Percentiles rank a stretch among this genome's conserved stretches.
These are phyloP conservation scores for Gynostemma pentaphyllum DNA, from an alignment of 306 rosid genomes.

Conservation along the genomic window DNA sequence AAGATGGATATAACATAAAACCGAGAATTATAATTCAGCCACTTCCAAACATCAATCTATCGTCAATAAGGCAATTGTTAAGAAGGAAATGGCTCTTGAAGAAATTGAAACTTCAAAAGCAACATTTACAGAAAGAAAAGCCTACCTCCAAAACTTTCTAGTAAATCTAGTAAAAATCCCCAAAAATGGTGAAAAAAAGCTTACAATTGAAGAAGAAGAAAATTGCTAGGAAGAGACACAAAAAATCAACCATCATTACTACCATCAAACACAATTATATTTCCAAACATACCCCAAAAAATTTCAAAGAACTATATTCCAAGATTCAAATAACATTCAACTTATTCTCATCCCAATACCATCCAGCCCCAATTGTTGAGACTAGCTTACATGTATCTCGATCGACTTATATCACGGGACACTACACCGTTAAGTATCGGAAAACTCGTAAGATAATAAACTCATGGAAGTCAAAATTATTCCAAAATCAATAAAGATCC, in stretches of 20 bases:
- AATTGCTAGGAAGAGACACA: neutral
- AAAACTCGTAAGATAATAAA: too few species aligned
- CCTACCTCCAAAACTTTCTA: neutral
- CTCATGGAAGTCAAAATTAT: neutral
- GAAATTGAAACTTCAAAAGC: neutral
- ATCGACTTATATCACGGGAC: too few species aligned
- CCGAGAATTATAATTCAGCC: neutral
- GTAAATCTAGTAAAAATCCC: neutral
- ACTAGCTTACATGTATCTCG: too few species aligned
- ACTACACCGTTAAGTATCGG: too few species aligned
- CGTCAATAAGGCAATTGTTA: neutral
- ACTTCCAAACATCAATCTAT: neutral
- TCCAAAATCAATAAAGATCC: slow-evolving; percentile 1
- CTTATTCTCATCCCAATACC: neutral
- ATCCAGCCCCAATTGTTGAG: too few species aligned
- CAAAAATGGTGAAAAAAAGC: neutral
- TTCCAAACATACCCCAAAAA: neutral
- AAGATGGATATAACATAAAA: neutral
- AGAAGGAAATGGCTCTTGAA: neutral
- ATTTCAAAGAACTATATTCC: neutral
- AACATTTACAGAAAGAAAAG: neutral
- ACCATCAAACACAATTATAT: neutral
- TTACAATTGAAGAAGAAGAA: too few species aligned
- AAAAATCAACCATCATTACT: slow-evolving; percentile 1
- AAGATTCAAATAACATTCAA: neutral